Conservation (phyloP, 208 protist species). For the Balamuthia mandrillaris region DNA sequence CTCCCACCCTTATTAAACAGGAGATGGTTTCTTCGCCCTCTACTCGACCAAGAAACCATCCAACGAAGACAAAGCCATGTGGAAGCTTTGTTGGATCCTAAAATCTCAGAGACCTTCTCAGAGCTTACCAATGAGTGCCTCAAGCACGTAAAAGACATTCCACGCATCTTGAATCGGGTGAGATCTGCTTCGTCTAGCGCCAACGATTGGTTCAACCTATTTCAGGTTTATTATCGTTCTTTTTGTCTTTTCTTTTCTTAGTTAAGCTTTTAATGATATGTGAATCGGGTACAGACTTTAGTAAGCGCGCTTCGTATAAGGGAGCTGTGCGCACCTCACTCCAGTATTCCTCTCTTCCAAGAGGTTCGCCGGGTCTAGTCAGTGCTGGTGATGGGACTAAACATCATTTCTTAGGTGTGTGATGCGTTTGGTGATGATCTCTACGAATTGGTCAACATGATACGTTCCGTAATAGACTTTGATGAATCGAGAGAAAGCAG, state of each 20-base stretch:
- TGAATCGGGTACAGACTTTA: too few species aligned
- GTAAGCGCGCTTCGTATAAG: not conserved
- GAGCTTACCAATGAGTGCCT: not conserved
- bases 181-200: not conserved
- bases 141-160: conserved; percentile 8
- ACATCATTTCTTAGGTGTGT: not conserved
- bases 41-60: not conserved
- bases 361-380: too few species aligned
- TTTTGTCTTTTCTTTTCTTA: too few species aligned
- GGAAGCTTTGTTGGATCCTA: not conserved
- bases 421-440: not conserved
- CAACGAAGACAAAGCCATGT: not conserved
- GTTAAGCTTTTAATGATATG: too few species aligned
- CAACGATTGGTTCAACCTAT: not conserved
- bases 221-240: not conserved
- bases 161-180: not conserved
- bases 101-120: not conserved
- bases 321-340: not conserved
- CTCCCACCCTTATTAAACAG: not conserved
- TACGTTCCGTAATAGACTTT: not conserved
- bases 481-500: not conserved
- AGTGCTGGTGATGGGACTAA: too few species aligned
- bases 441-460: not conserved
- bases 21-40: conserved; percentile 29
- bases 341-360: too few species aligned